Evolutionary conservation across 352 stramenopile genomes (phyloP).

Genomic region (Pythium aristosporum): DNA sequence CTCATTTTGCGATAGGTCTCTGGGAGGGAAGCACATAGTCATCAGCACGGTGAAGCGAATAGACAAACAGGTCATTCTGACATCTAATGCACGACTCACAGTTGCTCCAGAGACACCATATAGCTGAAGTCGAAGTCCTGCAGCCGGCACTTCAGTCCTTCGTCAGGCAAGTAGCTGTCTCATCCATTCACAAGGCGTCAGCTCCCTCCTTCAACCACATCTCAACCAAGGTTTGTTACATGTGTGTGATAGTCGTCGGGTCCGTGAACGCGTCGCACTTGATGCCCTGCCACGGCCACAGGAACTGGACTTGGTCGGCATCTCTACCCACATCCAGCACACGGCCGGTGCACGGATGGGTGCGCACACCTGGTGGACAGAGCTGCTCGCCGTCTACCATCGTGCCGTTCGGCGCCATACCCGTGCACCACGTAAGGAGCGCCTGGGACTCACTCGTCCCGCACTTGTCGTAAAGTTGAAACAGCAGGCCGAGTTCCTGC

Average conservation of each 20-base stretch:
- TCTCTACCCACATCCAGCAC: conserved; percentile 38
- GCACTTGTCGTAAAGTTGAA: conserved; percentile 51
- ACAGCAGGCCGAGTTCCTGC: conserved; percentile 41
- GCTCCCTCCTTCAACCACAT: too few species aligned
- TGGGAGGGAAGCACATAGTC: background rate
- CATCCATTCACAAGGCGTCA: background rate
- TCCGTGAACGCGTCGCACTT: conserved; percentile 64
- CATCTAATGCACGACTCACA: conserved; percentile 36
- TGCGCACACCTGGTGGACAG: conserved; percentile 50
- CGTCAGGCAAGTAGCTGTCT: conserved; percentile 51
- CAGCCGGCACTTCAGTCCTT: conserved; percentile 50
- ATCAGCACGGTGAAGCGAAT: background rate
- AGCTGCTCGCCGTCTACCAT: conserved; percentile 14
- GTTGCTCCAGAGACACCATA: conserved; percentile 70
- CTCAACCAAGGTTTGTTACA: conserved; percentile 36
- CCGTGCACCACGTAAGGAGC: conserved; percentile 65
- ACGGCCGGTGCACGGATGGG: conserved; percentile 64
- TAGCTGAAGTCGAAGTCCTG: conserved; percentile 54
- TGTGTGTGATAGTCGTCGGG: conserved; percentile 67
- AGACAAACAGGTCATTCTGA: background rate
- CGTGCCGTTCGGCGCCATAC: conserved; percentile 24
- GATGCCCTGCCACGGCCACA: conserved; percentile 76
- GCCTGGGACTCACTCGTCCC: conserved; percentile 39
- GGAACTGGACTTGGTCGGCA: conserved; percentile 27
- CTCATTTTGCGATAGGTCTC: conserved; percentile 52